phyloP scores from a whole-genome alignment of 2,329 filamentous ascomycete genomes.

The Alternaria arborescens region DNA sequence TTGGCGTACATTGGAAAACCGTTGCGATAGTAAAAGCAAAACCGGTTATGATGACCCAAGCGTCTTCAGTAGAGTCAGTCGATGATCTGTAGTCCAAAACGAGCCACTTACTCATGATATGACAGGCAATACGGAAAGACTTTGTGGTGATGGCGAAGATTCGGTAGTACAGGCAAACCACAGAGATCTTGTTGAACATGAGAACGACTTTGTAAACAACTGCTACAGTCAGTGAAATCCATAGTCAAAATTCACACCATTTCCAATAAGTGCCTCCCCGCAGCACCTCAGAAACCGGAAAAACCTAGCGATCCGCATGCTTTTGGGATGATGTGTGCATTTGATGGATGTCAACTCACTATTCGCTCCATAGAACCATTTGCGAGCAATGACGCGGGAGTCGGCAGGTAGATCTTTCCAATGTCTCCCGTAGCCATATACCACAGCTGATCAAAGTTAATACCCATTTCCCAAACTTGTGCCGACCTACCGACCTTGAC shows the following conservation, averaged over 20 bases:
- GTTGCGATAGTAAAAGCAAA: slow-evolving; percentile 42
- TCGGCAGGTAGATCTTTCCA: slow-evolving; percentile 24
- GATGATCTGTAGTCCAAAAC: neutral
- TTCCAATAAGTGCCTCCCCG: neutral
- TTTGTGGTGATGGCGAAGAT: slow-evolving; percentile 42
- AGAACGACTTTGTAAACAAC: slow-evolving; percentile 51
- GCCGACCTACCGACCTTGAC: slow-evolving; percentile 26
- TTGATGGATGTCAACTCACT: slow-evolving; percentile 12
- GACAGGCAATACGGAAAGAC: slow-evolving; percentile 37
- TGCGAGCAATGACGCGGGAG: slow-evolving; percentile 27
- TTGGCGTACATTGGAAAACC: slow-evolving; percentile 45
- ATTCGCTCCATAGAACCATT: slow-evolving; percentile 45
- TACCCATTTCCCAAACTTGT: neutral
- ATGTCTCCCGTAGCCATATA: slow-evolving; percentile 32
- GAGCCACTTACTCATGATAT: slow-evolving; percentile 28
- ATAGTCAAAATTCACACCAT: neutral
- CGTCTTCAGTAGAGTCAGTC: slow-evolving; percentile 8
- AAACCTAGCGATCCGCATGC: neutral
- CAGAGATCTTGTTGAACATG: slow-evolving; percentile 47
- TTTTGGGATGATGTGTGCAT: neutral
- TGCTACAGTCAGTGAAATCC: slow-evolving; percentile 2
- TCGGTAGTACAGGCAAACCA: slow-evolving; percentile 46
- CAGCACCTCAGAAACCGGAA: neutral
- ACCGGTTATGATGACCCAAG: slow-evolving; percentile 44
- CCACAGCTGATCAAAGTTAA: slow-evolving; percentile 26